Base-by-base conservation (phyloP, 169 alveolate species). In the Babesia caballi region DNA sequence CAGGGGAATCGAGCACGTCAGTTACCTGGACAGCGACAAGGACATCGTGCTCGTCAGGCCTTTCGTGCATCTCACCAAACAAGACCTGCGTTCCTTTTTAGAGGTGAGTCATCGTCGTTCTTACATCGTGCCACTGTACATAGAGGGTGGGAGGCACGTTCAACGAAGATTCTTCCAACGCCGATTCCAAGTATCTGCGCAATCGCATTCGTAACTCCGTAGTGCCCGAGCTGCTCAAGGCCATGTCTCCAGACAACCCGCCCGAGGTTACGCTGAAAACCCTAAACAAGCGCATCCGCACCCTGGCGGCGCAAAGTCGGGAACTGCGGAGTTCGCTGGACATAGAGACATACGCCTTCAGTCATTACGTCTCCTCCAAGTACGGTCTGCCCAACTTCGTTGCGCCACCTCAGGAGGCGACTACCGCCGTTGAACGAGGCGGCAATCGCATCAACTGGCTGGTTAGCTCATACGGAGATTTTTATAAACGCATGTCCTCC, bases 21-120 rank as follows among this genome's bases (percentile, higher is more conserved):
- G 61, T 32, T 52, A 59, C 54, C 66, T 80, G 40, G 88, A 71
- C 54, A 49, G n/a, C 0, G 49, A 57, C 50, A 35, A 30, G n/a
- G 78, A 70, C n/a, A 53, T 59, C 19, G 54, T 71, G 17, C 42
- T 80, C 23, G 72, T 46, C 23, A 28, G 88, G 21, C 88, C 88
- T 33, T 70, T 46, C 72, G 19, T 80, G 41, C 32, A 38, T 21
- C 15, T 63, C 19, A 47, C 23, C 5, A 80, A 80, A 51, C 27
- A 42, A n/a, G 52, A 35, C 15, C 47, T 80, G 58, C 23, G 46
- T 35, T 32, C 42, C 5, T 80, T 80, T 56, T 32, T 80, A 51
- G 36, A 80, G 67, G 84, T 80, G 46, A 7, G 72, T 4, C 12
- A 27, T 2, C 5, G 11, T 38, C 2, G 25, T 14, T 19, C 33